These are phyloP conservation scores for Fusarium sp. DNA, from an alignment of 2,329 filamentous ascomycete species.

Conservation along the genomic window DNA sequence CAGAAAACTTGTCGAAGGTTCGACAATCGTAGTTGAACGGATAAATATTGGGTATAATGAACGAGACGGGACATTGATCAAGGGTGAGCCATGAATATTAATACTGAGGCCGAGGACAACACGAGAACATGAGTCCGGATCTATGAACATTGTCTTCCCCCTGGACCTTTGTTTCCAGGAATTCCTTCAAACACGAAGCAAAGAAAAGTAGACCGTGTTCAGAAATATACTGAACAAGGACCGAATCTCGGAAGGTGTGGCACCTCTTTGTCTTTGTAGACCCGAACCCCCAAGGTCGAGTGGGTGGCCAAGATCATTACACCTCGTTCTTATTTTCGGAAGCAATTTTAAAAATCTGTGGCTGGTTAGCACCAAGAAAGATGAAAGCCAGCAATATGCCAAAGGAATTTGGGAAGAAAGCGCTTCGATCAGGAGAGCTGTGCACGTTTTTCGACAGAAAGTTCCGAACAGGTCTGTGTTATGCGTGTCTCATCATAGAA, in stretches of 20 bases:
- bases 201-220: neutral
- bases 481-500: slow-evolving; percentile 45
- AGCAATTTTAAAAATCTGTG: slow-evolving; percentile 12
- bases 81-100: slow-evolving; percentile 15
- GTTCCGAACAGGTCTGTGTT: slow-evolving; percentile 50
- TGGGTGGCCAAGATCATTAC: slow-evolving; percentile 10
- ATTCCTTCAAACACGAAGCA: slow-evolving; percentile 5
- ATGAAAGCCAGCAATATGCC: slow-evolving; percentile 6
- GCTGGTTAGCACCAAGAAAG: slow-evolving; percentile 25
- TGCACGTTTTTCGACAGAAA: slow-evolving; percentile 44
- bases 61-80: neutral
- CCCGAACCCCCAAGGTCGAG: slow-evolving; percentile 13
- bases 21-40: neutral
- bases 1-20: neutral
- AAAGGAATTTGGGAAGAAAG: slow-evolving; percentile 9
- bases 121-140: neutral
- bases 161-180: slow-evolving; percentile 26
- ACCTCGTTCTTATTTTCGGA: slow-evolving; percentile 25
- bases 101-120: slow-evolving; percentile 3
- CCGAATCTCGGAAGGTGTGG: slow-evolving; percentile 11
- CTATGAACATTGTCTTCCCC: slow-evolving; percentile 17
- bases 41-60: neutral
- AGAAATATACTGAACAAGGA: slow-evolving; percentile 19
- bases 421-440: slow-evolving; percentile 39
- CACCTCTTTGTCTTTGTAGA: slow-evolving; percentile 25